A percentile compares a stretch with the other conserved stretches of the same genome.
Evolutionary conservation across 257 asterid genomes (phyloP).

Genomic region (Solanum infundibuliforme): DNA sequence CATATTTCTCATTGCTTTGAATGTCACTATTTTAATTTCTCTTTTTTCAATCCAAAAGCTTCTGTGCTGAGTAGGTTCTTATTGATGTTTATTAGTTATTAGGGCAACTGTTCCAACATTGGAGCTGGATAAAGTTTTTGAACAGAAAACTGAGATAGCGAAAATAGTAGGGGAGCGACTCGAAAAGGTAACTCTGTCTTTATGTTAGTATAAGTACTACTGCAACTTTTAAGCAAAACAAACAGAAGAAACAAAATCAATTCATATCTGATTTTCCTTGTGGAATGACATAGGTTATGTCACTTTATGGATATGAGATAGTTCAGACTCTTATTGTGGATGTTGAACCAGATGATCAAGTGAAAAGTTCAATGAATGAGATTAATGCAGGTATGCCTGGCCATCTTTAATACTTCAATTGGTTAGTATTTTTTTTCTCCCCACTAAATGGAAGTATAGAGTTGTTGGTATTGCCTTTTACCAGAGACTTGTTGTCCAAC

Average conservation of each 20-base stretch:
- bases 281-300: slow-evolving; percentile 12
- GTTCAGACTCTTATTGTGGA: slow-evolving; percentile 25
- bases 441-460: neutral
- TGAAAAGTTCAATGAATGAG: slow-evolving; percentile 23
- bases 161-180: slow-evolving; percentile 11
- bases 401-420: neutral
- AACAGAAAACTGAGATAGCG: slow-evolving; percentile 15
- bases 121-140: slow-evolving; percentile 12
- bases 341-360: neutral
- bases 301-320: slow-evolving; percentile 19
- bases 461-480: neutral
- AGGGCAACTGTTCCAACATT: slow-evolving; percentile 13
- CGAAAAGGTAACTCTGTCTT: neutral
- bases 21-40: neutral
- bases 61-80: neutral
- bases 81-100: slow-evolving; percentile 5
- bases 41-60: too few relatives aligned
- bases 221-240: neutral
- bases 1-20: neutral
- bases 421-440: neutral
- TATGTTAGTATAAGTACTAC: too few relatives aligned
- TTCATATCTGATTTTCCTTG: neutral
- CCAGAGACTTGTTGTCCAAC: neutral
- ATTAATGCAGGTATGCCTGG: slow-evolving; percentile 11
- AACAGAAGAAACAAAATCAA: neutral